Conservation (phyloP, 2,329 filamentous ascomycete genomes). For the Botryotinia convoluta region DNA sequence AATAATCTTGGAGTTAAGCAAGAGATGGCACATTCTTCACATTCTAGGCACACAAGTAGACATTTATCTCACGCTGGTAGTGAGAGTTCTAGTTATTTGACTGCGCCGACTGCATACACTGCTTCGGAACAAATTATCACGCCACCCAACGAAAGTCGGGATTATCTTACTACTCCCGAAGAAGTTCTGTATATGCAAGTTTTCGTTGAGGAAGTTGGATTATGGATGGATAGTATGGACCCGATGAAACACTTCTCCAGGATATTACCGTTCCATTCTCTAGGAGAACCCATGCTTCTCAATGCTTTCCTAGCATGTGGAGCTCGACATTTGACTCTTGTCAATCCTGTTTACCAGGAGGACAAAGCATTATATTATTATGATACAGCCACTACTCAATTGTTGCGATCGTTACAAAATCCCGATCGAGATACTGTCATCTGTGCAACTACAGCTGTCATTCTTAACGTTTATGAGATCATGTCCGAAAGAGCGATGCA, state of each 20-base stretch:
- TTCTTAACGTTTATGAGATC: constrained; percentile 88
- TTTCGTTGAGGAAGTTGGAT: constrained; percentile 83
- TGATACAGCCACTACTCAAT: constrained; percentile 75
- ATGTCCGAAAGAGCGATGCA: constrained; percentile 79
- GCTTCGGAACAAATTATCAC: constrained; percentile 37
- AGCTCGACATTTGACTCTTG: constrained; percentile 73
- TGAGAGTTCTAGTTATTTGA: constrained; percentile 38
- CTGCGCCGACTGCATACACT: constrained; percentile 41
- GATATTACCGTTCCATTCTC: constrained; percentile 76
- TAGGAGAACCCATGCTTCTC: constrained; percentile 82
- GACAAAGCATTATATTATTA: constrained; percentile 82
- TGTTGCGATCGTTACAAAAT: constrained; percentile 76
- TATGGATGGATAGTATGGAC: constrained; percentile 95
- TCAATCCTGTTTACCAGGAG: constrained; percentile 67
- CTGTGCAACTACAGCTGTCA: constrained; percentile 82
- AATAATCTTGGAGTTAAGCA: constrained; percentile 29
- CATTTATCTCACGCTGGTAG: constrained; percentile 38
- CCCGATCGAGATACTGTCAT: constrained; percentile 80
- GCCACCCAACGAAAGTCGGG: constrained; percentile 47
- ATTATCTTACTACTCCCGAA: constrained; percentile 70
- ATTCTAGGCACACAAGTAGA: constrained; percentile 32
- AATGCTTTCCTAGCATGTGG: constrained; percentile 89
- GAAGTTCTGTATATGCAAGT: constrained; percentile 89
- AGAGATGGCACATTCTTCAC: constrained; percentile 27
- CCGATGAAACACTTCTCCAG: constrained; percentile 81